phyloP scores from a whole-genome alignment of 2,329 filamentous ascomycete genomes.

The Aspergillus aculeatinus region DNA sequence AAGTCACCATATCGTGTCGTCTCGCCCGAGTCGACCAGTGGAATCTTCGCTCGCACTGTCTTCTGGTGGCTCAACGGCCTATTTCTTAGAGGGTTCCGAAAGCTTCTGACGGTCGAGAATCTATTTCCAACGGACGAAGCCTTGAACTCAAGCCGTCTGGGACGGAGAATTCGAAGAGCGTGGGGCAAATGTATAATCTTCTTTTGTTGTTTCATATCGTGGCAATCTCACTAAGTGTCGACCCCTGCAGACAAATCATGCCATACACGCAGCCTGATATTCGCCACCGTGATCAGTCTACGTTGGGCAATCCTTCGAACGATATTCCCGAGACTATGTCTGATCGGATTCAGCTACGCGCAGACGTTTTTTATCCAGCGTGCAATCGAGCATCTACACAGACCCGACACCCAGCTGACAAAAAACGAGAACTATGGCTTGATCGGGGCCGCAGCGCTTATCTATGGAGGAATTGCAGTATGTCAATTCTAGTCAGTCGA shows the following conservation, averaged over 20 bases:
- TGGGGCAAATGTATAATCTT: neutral
- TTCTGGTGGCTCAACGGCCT: conserved; percentile 41
- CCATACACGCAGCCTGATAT: conserved; percentile 8
- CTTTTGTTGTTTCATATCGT: neutral
- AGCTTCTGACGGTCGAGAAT: conserved; percentile 22
- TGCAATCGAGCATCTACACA: conserved; percentile 22
- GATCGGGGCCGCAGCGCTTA: conserved; percentile 37
- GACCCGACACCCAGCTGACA: conserved; percentile 7
- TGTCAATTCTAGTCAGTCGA: neutral
- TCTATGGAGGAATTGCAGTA: conserved; percentile 42
- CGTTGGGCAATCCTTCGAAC: conserved; percentile 21
- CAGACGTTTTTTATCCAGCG: conserved; percentile 30
- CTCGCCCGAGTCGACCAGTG: conserved; percentile 24
- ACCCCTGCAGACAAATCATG: neutral
- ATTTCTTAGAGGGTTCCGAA: conserved; percentile 25
- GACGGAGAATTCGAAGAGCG: neutral
- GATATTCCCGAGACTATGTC: conserved; percentile 18
- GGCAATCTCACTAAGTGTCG: neutral
- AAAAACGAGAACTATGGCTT: conserved; percentile 35
- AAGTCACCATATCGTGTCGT: conserved; percentile 12
- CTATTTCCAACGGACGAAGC: neutral
- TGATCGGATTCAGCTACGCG: conserved; percentile 21
- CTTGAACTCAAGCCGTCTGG: neutral
- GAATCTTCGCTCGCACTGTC: conserved; percentile 29
- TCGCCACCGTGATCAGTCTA: conserved; percentile 19